Conservation (phyloP, 345 rosid species). For the Pugionium dolabratum region DNA sequence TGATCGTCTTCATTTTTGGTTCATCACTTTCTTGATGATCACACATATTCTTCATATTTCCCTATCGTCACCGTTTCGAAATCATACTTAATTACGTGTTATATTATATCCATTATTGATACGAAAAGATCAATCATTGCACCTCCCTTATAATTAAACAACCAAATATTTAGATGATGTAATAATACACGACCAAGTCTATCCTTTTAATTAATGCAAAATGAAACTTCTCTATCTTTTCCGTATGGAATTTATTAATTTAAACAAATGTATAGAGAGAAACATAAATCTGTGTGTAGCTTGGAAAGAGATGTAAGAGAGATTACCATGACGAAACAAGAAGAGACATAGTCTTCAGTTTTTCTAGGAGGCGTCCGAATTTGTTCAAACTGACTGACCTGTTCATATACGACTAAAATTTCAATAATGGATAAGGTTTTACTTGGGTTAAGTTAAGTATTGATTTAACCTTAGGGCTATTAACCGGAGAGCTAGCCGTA, state of each 20-base stretch:
- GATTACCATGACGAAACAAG: slow-evolving; percentile 38
- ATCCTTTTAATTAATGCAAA: neutral
- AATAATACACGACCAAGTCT: slow-evolving; percentile 21
- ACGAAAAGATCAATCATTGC: neutral
- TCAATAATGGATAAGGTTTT: slow-evolving; percentile 6
- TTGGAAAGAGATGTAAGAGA: slow-evolving; percentile 21
- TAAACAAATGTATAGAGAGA: slow-evolving; percentile 18
- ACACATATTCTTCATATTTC: slow-evolving; percentile 24
- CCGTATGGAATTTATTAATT: slow-evolving; percentile 10
- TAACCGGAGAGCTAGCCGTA: slow-evolving; percentile 89
- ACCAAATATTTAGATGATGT: slow-evolving; percentile 10
- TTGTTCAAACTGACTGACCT: slow-evolving; percentile 58
- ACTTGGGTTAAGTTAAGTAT: slow-evolving; percentile 10
- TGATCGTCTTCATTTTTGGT: slow-evolving; percentile 18
- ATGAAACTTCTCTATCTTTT: slow-evolving; percentile 5
- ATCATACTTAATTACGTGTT: slow-evolving; percentile 12
- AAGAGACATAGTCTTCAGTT: slow-evolving; percentile 42
- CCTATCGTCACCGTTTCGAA: slow-evolving; percentile 29
- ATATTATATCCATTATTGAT: neutral
- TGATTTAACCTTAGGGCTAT: slow-evolving; percentile 66
- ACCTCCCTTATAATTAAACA: slow-evolving; percentile 12
- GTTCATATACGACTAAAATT: slow-evolving; percentile 3
- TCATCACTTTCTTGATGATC: slow-evolving; percentile 33
- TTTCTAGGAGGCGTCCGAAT: slow-evolving; percentile 47
- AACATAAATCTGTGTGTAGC: slow-evolving; percentile 1